Evolutionary conservation across 2,329 filamentous ascomycete genomes (phyloP), one percentile per base, ranked within the genome.

Genomic region (Claviceps sp.): DNA sequence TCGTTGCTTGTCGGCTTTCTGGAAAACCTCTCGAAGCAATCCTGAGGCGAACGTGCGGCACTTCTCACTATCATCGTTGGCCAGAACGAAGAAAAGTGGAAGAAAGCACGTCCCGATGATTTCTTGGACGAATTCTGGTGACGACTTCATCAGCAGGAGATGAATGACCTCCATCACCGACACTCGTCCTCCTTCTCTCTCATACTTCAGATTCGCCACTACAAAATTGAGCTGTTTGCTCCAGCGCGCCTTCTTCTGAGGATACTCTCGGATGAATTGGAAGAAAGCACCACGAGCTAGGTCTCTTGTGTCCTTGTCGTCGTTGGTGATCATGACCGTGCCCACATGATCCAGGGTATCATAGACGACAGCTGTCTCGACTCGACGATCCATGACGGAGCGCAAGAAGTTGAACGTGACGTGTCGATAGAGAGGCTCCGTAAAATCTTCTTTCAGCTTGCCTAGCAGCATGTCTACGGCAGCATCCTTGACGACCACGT

Each of bases 321-420:
- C 88, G 63, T 97, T 97, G 45, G 87, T 95, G 52, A 98, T 86
- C 90, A 97, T 97, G 65, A 96, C 85, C 3, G 80, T 84, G 47
- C 89, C 88, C 34, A 95, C 84, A 60, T 89, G 84, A 64, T 98
- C 93, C 56, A 96, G 78, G 8, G 86, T 84, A 62, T 97, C 91
- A 63, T 98, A 98, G 34, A 98, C 83, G 43, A 85, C 78, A 0
- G 90, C 84, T 7, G 94, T 89, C 61, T 95, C 79, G 44, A 97
- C 76, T 63, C 86, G 91, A 18, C 90, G 81, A 50, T 87, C 85
- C 63, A 98, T 79, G 26, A 97, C 82, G 1, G 89, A 86, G 43
- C 90, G 85, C 54, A 98, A 70, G 67, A 98, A 97, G 62, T 88
- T 95, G 72, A 98, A 98, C 0, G 89, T 93, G 43, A 95, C 81